A percentile compares a stretch with the other conserved stretches of the same genome.
Conservation (phyloP, 441 rosid species). For the Euphorbia celastroides region DNA sequence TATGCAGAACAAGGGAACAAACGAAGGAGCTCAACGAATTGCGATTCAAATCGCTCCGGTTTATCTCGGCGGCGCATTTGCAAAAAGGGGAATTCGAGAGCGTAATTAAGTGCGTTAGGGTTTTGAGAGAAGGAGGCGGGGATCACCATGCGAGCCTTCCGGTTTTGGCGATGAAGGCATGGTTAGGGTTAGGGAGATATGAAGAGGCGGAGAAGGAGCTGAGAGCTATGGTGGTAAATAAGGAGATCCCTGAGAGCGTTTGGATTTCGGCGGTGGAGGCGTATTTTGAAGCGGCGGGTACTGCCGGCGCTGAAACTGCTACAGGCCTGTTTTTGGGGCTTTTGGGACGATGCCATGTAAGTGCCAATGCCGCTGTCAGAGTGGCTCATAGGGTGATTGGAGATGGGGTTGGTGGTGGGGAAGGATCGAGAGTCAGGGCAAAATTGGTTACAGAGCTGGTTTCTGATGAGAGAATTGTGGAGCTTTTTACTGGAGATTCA, state of each 20-base stretch:
- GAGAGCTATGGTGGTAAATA: conserved; percentile 69
- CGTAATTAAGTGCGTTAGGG: conserved; percentile 83
- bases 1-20: conserved; percentile 56
- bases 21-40: conserved; percentile 47
- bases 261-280: conserved; percentile 96
- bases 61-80: conserved; percentile 81
- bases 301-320: conserved; percentile 84
- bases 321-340: conserved; percentile 81
- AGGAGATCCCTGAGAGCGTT: conserved; percentile 82
- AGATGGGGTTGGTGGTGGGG: conserved; percentile 33
- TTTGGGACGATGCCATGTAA: conserved; percentile 77
- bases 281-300: conserved; percentile 75
- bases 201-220: conserved; percentile 90
- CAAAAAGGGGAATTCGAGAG: conserved; percentile 81
- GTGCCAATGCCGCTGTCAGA: conserved; percentile 76
- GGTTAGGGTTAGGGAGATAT: conserved; percentile 76
- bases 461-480: conserved; percentile 76
- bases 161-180: conserved; percentile 93
- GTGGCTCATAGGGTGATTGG: conserved; percentile 61
- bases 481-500: conserved; percentile 55
- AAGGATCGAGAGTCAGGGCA: conserved; percentile 52
- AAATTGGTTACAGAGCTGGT: conserved; percentile 74
- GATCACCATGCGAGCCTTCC: conserved; percentile 82
- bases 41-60: conserved; percentile 64
- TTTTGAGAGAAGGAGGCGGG: conserved; percentile 64